Percentiles rank a stretch among this genome's conserved stretches.
phyloP scores from a whole-genome alignment of 371 early-diverging fungal genomes.

The Agmasoma carcini region DNA sequence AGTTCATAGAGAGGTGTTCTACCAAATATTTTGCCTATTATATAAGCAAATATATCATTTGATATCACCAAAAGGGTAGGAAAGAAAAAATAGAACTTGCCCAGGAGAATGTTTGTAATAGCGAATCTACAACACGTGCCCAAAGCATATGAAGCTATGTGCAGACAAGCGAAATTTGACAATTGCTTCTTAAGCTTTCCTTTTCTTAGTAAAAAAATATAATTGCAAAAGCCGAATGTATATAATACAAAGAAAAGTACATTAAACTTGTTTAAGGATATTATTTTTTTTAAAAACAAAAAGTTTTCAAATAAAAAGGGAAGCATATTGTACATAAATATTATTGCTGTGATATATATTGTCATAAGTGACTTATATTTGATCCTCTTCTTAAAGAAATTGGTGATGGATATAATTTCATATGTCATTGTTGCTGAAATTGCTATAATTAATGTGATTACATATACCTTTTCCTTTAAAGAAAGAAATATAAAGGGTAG shows the following conservation, averaged over 20 bases:
- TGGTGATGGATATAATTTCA: too few relatives aligned
- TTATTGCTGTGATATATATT: too few relatives aligned
- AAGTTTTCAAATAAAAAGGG: too few relatives aligned
- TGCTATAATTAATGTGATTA: too few relatives aligned
- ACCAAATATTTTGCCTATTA: constrained; percentile 80
- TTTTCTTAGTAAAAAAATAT: constrained; percentile 73
- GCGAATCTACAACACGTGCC: constrained; percentile 74
- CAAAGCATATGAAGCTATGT: constrained; percentile 73
- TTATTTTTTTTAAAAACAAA: too few relatives aligned
- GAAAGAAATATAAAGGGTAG: too few relatives aligned
- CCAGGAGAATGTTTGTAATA: constrained; percentile 81
- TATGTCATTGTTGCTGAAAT: too few relatives aligned
- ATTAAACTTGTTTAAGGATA: too few relatives aligned
- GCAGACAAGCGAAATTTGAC: constrained; percentile 77
- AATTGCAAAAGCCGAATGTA: constrained; percentile 64
- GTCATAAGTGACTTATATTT: too few relatives aligned
- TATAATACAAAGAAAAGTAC: constrained; percentile 14
- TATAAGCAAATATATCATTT: constrained; percentile 91
- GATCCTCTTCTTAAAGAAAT: too few relatives aligned
- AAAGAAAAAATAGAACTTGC: constrained; percentile 79
- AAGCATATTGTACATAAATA: too few relatives aligned
- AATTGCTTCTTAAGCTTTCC: constrained; percentile 67
- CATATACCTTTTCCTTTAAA: too few relatives aligned
- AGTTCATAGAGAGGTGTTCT: constrained; percentile 75
- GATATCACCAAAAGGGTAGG: constrained; percentile 76